Base-by-base conservation (phyloP, 169 alveolate species). In the Babesia gibsoni region DNA sequence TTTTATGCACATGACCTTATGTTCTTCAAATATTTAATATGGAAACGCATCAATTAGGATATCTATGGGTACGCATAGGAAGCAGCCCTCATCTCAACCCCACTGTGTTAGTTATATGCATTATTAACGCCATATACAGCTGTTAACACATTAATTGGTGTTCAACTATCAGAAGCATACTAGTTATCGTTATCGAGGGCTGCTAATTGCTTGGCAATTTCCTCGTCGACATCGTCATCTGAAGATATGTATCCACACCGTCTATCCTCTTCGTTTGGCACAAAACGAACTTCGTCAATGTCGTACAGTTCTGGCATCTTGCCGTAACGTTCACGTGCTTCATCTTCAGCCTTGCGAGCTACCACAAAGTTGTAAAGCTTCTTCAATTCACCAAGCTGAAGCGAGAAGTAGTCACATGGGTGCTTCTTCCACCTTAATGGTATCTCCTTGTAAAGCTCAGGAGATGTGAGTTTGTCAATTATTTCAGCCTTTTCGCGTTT, bases 391-490 rank as follows among this genome's bases (percentile, higher is more conserved):
- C 86, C 70, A 43, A 77, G 82, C 68, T 77, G 81, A 22, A 52
- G 29, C 36, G 61, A 56, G 42, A 50, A 77, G 80, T 67, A 77
- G 63, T 77, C 86, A 18, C 53, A 39, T 27, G 65, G 63, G 68
- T 74, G 77, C 39, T 18, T 10, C 52, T 67, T 77, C 84, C 83
- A 58, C 4, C 79, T 37, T 20, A 79, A 64, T n/a, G 88, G 88
- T 8, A 79, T 57, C 30, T 68, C 77, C 23, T 68, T 33, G 30
- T 59, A 48, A 33, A 68, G 63, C 41, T 79, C 88, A 12, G 88
- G 88, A 2, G 82, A 58, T 0, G 78, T 67, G 39, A 79, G 41
- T 41, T 57, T 16, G 23, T 70, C 73, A 25, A 79, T 70, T 2
- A 79, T 46, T 32, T 79, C 83, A 12, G 56, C 61, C 41, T 79